A percentile compares a stretch with the other conserved stretches of the same genome.
These are phyloP conservation scores for Coprinopsis strossmayeri DNA, from an alignment of 768 basidiomycete species.

Conservation along the genomic window DNA sequence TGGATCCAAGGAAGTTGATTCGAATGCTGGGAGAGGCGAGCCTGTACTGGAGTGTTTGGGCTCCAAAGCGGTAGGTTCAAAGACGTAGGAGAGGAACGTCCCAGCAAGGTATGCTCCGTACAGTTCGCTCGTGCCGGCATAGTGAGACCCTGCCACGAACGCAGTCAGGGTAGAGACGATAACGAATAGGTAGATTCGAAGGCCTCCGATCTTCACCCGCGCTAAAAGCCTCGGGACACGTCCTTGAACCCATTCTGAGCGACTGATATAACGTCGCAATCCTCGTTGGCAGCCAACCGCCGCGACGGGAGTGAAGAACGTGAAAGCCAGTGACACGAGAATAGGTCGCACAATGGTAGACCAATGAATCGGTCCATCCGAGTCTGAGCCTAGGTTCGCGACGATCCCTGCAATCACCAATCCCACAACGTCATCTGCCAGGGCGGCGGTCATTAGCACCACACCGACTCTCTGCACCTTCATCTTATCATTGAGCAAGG, in stretches of 20 bases:
- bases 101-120: constrained; percentile 61
- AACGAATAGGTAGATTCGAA: constrained; percentile 25
- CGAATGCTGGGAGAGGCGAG: neutral
- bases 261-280: neutral
- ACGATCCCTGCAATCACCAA: constrained; percentile 55
- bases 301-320: constrained; percentile 28
- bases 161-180: constrained; percentile 33
- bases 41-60: too few relatives aligned
- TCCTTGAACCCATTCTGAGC: too few relatives aligned
- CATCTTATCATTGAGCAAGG: constrained; percentile 44
- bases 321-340: constrained; percentile 48
- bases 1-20: neutral
- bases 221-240: too few relatives aligned
- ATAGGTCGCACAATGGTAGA: constrained; percentile 44
- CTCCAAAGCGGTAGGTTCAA: too few relatives aligned
- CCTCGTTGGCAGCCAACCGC: constrained; percentile 12
- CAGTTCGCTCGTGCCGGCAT: constrained; percentile 52
- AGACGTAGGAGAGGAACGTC: constrained; percentile 34
- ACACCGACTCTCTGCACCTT: constrained; percentile 46
- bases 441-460: constrained; percentile 53
- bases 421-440: constrained; percentile 60
- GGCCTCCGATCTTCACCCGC: constrained; percentile 13
- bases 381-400: constrained; percentile 26
- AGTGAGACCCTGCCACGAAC: constrained; percentile 42
- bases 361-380: constrained; percentile 17